Conservation (phyloP, 352 stramenopile genomes). For the Globisporangium alternatum region DNA sequence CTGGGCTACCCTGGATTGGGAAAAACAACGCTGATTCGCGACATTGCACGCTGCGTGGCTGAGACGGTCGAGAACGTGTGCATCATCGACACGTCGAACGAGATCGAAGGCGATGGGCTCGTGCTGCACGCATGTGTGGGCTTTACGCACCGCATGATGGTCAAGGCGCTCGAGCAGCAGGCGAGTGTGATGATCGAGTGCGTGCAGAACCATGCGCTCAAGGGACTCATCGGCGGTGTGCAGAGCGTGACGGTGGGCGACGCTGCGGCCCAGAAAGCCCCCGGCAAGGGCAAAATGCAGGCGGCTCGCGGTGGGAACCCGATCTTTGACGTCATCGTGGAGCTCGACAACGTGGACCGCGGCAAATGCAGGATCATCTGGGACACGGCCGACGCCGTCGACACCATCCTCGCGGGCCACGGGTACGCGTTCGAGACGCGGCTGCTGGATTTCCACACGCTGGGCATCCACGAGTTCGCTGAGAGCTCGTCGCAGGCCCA, state of each 20-base stretch:
- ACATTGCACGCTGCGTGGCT: slow-evolving; percentile 67
- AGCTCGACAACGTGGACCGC: slow-evolving; percentile 52
- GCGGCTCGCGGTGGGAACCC: slow-evolving; percentile 49
- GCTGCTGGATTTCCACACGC: slow-evolving; percentile 24
- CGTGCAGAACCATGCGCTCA: slow-evolving; percentile 88
- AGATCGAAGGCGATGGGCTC: slow-evolving; percentile 87
- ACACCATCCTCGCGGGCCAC: slow-evolving; percentile 49
- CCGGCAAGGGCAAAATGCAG: slow-evolving; percentile 33
- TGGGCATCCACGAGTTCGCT: slow-evolving; percentile 30
- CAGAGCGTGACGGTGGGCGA: slow-evolving; percentile 21
- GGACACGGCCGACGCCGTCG: slow-evolving; percentile 64
- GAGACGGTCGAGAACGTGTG: slow-evolving; percentile 65
- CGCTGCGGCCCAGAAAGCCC: slow-evolving; percentile 20
- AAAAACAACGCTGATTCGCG: slow-evolving; percentile 86
- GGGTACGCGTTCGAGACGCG: slow-evolving; percentile 38
- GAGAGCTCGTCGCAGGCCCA: neutral
- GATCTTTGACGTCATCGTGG: slow-evolving; percentile 87
- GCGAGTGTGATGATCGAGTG: slow-evolving; percentile 85
- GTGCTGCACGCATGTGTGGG: slow-evolving; percentile 76
- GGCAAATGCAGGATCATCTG: slow-evolving; percentile 67
- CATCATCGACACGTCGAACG: slow-evolving; percentile 91
- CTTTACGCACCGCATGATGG: slow-evolving; percentile 77
- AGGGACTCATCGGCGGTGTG: slow-evolving; percentile 72
- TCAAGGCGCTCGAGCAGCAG: slow-evolving; percentile 65
- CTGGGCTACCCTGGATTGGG: slow-evolving; percentile 63